Percentiles rank a stretch among this genome's conserved stretches.
Conservation (phyloP, 1,139 yeast species). For the Lodderomyces margitis region DNA sequence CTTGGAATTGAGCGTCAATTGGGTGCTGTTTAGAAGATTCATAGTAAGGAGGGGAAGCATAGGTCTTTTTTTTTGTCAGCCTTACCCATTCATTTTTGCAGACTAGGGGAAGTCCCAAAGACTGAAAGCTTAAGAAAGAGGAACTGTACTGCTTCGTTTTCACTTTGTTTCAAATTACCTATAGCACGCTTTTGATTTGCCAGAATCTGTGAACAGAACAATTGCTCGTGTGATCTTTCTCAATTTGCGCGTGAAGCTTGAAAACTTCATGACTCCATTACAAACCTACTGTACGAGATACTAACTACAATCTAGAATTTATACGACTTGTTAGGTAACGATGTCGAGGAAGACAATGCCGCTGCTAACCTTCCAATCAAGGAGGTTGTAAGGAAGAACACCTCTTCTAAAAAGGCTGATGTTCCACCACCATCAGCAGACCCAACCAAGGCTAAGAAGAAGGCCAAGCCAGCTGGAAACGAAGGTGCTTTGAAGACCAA, state of each 20-base stretch:
- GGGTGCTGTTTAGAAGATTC: too few species aligned
- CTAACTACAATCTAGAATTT: constrained; percentile 33
- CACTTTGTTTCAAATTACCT: not conserved
- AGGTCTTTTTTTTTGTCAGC: not conserved
- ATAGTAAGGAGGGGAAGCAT: too few species aligned
- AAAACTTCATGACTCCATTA: not conserved
- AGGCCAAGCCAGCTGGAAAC: constrained; percentile 76
- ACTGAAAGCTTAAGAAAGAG: too few species aligned
- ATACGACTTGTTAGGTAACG: constrained; percentile 62
- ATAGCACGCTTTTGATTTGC: not conserved
- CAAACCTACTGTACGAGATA: too few species aligned
- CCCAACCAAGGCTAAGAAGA: constrained; percentile 79
- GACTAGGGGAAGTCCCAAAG: too few species aligned
- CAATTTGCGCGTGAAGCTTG: not conserved
- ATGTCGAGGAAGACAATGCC: constrained; percentile 63
- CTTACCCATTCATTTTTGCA: not conserved
- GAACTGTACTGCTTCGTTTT: too few species aligned
- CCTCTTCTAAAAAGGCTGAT: constrained; percentile 88
- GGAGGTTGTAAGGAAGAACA: constrained; percentile 79
- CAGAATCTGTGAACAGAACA: not conserved
- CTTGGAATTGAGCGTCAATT: not conserved
- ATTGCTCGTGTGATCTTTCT: constrained; percentile 8
- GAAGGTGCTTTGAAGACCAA: constrained; percentile 85
- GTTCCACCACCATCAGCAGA: constrained; percentile 81
- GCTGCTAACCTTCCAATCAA: constrained; percentile 55